phyloP scores from a whole-genome alignment of 2,329 filamentous ascomycete species.

The Ophiostoma australiae region DNA sequence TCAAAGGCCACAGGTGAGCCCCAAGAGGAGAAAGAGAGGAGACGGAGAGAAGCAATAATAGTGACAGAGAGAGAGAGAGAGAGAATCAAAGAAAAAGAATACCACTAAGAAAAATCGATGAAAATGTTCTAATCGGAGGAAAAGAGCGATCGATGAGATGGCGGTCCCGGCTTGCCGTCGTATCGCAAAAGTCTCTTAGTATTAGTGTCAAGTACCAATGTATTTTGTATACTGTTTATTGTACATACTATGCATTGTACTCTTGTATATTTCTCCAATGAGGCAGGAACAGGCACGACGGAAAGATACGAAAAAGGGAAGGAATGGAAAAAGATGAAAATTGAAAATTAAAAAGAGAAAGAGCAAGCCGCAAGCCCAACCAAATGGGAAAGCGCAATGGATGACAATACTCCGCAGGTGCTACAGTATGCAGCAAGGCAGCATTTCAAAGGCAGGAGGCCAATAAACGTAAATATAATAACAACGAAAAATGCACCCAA shows the following conservation, averaged over 20 bases:
- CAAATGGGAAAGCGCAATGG: not conserved
- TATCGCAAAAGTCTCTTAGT: not conserved
- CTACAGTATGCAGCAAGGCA: too few relatives aligned
- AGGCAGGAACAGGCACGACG: not conserved
- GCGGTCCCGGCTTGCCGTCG: conserved; percentile 1
- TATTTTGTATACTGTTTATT: too few relatives aligned
- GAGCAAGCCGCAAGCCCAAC: not conserved
- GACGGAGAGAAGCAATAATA: not conserved
- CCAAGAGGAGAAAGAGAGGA: conserved; percentile 2
- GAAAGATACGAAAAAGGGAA: not conserved
- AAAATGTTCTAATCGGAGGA: not conserved
- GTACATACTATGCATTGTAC: too few relatives aligned
- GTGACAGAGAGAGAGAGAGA: not conserved
- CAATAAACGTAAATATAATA: conserved; percentile 1
- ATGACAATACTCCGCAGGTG: not conserved
- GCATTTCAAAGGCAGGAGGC: not conserved
- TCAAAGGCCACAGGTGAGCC: not conserved
- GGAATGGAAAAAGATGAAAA: not conserved
- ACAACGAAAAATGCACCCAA: not conserved
- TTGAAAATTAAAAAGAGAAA: not conserved
- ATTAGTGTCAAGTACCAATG: not conserved
- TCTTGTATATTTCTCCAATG: too few relatives aligned
- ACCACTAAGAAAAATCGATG: too few relatives aligned
- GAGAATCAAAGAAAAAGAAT: not conserved
- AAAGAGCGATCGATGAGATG: conserved; percentile 11